Conservation (phyloP, 495 filamentous ascomycete genomes). For the Glarea lozoyensis region DNA sequence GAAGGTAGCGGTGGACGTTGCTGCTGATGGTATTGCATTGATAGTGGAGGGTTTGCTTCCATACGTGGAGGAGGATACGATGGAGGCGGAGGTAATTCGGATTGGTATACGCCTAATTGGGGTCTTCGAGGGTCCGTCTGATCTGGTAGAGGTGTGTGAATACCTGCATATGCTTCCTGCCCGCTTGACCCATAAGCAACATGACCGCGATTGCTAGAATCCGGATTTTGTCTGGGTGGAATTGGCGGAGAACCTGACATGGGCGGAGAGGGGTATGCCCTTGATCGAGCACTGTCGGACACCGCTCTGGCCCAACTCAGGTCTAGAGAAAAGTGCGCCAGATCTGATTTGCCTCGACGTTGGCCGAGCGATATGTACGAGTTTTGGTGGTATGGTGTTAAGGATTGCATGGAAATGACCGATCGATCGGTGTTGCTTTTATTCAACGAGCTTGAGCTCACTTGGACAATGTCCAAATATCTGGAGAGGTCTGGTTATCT, state of each 20-base stretch:
- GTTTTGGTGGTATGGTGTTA: slow-evolving; percentile 32
- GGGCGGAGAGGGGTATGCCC: slow-evolving; percentile 70
- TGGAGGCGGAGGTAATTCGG: slow-evolving; percentile 27
- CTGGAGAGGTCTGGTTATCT: too few species aligned
- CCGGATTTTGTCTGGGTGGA: slow-evolving; percentile 54
- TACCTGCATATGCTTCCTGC: slow-evolving; percentile 25
- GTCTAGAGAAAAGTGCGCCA: slow-evolving; percentile 61
- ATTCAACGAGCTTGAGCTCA: slow-evolving; percentile 11
- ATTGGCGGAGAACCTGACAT: slow-evolving; percentile 75
- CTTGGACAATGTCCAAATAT: slow-evolving; percentile 4
- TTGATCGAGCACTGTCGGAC: slow-evolving; percentile 53
- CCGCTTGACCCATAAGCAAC: slow-evolving; percentile 29
- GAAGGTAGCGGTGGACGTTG: slow-evolving; percentile 16
- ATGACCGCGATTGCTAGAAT: slow-evolving; percentile 48
- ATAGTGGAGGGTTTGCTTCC: slow-evolving; percentile 7
- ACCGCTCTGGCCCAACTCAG: slow-evolving; percentile 58
- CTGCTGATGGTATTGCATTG: slow-evolving; percentile 1
- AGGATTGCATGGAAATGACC: slow-evolving; percentile 35
- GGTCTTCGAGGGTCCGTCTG: slow-evolving; percentile 10
- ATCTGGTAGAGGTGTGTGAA: slow-evolving; percentile 20
- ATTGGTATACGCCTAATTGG: slow-evolving; percentile 7
- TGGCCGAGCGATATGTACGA: slow-evolving; percentile 45
- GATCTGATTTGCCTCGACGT: slow-evolving; percentile 52
- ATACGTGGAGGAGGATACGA: slow-evolving; percentile 10
- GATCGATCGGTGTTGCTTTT: slow-evolving; percentile 7